These are phyloP conservation scores for Salvia splendens DNA, from an alignment of 257 asterid genomes.

Conservation along the genomic window DNA sequence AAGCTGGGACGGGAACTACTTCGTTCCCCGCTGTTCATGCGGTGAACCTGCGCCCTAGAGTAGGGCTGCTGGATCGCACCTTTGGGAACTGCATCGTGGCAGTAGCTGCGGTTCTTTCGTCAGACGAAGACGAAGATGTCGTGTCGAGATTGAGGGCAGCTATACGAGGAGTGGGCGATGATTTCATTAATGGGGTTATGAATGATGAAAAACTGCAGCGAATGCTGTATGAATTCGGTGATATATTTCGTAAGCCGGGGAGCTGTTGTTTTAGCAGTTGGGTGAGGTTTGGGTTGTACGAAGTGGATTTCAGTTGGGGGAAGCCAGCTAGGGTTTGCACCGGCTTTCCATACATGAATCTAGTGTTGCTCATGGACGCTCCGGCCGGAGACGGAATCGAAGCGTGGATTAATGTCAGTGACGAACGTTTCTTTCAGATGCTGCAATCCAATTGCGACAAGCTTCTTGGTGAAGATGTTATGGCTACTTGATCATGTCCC, in stretches of 20 bases:
- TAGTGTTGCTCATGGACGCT: neutral
- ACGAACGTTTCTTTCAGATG: neutral
- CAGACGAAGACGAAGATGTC: neutral
- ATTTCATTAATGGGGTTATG: neutral
- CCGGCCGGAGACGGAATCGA: neutral
- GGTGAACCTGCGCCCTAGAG: neutral
- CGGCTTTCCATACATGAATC: neutral
- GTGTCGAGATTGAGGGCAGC: constrained; percentile 1
- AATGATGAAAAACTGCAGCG: neutral
- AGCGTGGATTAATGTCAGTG: neutral
- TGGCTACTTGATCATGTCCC: no score
- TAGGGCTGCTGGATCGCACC: neutral
- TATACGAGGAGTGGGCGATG: neutral
- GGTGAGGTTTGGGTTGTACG: constrained; percentile 20
- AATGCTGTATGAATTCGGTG: neutral
- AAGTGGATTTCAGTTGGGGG: constrained; percentile 23
- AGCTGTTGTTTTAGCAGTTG: neutral
- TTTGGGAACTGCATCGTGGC: neutral
- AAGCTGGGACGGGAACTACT: neutral
- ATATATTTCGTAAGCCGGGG: neutral
- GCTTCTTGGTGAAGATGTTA: neutral
- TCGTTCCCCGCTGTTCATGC: neutral
- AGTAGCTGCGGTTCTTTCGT: neutral
- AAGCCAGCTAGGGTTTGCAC: constrained; percentile 19
- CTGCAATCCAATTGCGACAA: neutral